These are phyloP conservation scores for Flaveria brownii DNA, from an alignment of 129 eudicot genomes.

Conservation along the genomic window DNA sequence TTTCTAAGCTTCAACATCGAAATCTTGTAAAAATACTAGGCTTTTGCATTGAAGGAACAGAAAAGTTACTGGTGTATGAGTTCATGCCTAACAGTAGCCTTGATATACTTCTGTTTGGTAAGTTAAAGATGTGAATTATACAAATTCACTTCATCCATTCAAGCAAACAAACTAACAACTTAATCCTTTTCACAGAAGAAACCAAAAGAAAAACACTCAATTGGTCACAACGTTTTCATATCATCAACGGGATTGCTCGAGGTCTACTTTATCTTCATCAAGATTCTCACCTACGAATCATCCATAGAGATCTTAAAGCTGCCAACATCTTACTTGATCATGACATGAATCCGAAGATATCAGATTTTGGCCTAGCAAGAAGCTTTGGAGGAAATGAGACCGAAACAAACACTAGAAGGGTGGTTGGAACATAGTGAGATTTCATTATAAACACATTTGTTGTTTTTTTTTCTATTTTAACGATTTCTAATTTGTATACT, in stretches of 20 bases:
- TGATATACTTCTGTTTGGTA: background rate
- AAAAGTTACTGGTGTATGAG: background rate
- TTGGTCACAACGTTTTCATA: background rate
- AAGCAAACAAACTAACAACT: background rate
- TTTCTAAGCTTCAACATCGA: background rate
- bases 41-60: background rate
- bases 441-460: background rate
- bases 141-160: background rate
- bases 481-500: no score
- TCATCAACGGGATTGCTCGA: background rate
- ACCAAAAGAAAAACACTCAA: background rate
- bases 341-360: background rate
- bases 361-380: background rate
- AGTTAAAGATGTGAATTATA: background rate
- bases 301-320: background rate
- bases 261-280: slow-evolving; percentile 7
- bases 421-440: slow-evolving; percentile 1
- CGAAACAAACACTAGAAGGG: background rate
- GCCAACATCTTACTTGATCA: background rate
- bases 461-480: no score
- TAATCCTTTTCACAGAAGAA: background rate
- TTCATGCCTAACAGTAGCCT: background rate
- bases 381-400: background rate
- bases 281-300: background rate
- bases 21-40: background rate